A percentile compares a stretch with the other conserved stretches of the same genome.
Conservation (phyloP, 768 basidiomycete genomes). For the Lactarius pseudohatsudake region DNA sequence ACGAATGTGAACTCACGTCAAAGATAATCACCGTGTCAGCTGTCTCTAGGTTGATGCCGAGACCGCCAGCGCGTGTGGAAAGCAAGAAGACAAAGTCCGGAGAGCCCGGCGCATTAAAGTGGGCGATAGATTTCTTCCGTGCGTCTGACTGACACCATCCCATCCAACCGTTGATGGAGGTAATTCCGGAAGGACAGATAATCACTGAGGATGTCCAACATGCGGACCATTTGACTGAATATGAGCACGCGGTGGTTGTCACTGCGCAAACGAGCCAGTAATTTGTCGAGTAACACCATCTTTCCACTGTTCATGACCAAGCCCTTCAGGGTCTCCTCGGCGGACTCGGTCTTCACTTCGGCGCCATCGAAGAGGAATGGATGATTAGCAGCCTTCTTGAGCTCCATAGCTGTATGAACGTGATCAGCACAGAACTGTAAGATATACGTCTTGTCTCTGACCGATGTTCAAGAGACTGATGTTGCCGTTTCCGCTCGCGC, state of each 20-base stretch:
- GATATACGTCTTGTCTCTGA: conserved; percentile 36
- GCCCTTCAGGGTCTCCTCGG: conserved; percentile 89
- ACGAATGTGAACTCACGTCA: conserved; percentile 60
- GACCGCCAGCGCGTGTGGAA: conserved; percentile 93
- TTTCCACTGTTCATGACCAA: conserved; percentile 98
- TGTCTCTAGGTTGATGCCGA: conserved; percentile 98
- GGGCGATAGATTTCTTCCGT: conserved; percentile 93
- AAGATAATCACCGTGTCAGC: conserved; percentile 99
- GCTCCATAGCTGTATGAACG: conserved; percentile 77
- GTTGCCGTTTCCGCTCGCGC: conserved; percentile 83
- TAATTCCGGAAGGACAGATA: conserved; percentile 92
- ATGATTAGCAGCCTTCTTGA: conserved; percentile 98
- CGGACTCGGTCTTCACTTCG: conserved; percentile 58
- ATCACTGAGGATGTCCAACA: conserved; percentile 97
- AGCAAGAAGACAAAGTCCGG: conserved; percentile 96
- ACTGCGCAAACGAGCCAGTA: conserved; percentile 82
- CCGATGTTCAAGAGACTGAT: conserved; percentile 96
- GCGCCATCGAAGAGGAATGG: conserved; percentile 98
- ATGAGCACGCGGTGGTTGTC: conserved; percentile 97
- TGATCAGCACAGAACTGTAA: conserved; percentile 5
- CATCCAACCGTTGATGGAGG: conserved; percentile 91
- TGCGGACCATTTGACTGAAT: conserved; percentile 99
- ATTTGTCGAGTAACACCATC: conserved; percentile 96
- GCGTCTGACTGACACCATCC: conserved; percentile 91
- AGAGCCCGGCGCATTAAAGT: conserved; percentile 92